Evolutionary conservation across 495 filamentous ascomycete species (phyloP), one percentile per base, ranked within the genome.

Genomic region (Penicillium canescens): DNA sequence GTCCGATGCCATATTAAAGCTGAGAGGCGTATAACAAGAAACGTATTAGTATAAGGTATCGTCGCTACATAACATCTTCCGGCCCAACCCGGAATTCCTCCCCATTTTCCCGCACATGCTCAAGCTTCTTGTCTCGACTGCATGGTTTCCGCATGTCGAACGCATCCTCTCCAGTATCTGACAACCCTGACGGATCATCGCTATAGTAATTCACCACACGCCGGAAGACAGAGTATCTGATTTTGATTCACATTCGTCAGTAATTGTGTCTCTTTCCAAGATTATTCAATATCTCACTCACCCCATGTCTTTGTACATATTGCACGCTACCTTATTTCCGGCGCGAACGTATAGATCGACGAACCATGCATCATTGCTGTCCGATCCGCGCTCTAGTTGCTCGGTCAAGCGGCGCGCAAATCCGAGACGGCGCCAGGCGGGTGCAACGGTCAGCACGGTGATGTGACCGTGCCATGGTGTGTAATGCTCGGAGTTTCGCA

Each of bases 391-490:
- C 71, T 97, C 92, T 37, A 98, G 82, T 42, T 87, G 83, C 65
- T 85, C 79, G 5, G 88, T 91, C 24, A 98, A 80, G 24, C 81
- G 80, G 45, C 86, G 87, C 24, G 93, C 94, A 42, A 96, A 86
- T 21, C 94, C 93, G 20, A 92, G 82, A 24, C 93, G 85, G 14
- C 93, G 86, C 52, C 86, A 90, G 59, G 86, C 82, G 0, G 94
- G 94, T 12, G 92, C 89, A 21, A 98, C 90, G 3, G 94, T 97
- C 14, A 98, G 78, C 36, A 92, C 92, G 14, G 94, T 98, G 72
- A 98, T 96, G 73, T 98, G 94, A 26, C 92, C 94, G 72, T 98
- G 94, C 89, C 91, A 98, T 21, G 95, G 92, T 16, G 93, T 88
- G 71, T 93, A 96, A 73, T 95, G 90, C 58, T 87, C 80, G 46